Conservation (phyloP, 1,284 basidiomycete genomes). For the Heterobasidion parviporum region DNA sequence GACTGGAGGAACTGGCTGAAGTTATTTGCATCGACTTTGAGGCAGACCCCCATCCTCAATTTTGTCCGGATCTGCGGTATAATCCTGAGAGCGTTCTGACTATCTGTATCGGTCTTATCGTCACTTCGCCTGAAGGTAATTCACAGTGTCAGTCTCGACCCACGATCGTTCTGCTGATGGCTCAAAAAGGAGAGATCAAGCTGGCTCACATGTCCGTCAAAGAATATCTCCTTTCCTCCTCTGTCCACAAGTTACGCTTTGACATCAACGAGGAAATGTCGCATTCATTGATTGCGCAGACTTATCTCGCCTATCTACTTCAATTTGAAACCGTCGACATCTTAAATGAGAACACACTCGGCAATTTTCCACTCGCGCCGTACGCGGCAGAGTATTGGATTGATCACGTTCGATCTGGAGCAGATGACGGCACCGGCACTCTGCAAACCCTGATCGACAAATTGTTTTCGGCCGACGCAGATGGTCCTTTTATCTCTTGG, state of each 20-base stretch:
- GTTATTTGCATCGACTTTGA: neutral
- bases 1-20: neutral
- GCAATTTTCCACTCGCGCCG: neutral
- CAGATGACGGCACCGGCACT: neutral
- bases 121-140: too few species aligned
- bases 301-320: neutral
- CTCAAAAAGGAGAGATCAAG: neutral
- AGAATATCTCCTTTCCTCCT: neutral
- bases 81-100: too few species aligned
- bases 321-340: neutral
- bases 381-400: neutral
- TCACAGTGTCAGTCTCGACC: too few species aligned
- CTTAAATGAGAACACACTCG: neutral
- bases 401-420: neutral
- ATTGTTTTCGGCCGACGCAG: neutral
- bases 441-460: neutral
- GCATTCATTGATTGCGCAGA: neutral
- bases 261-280: neutral
- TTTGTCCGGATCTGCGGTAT: too few species aligned
- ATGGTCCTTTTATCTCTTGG: neutral
- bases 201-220: neutral
- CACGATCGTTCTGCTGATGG: neutral
- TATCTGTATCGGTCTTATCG: too few species aligned
- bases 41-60: too few species aligned
- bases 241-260: neutral